Evolutionary conservation across 495 filamentous ascomycete genomes (phyloP).

Genomic region (Xylaria telfairii): DNA sequence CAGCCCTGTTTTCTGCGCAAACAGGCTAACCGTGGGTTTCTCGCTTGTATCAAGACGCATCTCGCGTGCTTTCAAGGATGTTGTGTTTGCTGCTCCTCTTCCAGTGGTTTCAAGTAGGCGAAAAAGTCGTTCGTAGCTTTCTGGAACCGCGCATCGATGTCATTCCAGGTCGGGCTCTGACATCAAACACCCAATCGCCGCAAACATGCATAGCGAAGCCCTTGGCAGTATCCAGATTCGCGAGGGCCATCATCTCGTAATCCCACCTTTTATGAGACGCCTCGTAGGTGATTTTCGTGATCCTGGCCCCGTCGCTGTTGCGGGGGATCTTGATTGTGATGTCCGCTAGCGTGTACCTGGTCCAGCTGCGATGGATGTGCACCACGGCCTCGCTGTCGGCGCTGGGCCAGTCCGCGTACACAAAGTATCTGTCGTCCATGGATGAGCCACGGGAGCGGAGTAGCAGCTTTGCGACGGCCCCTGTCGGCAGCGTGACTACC

Average conservation of each 20-base stretch:
- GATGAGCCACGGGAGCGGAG: not conserved
- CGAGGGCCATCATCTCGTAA: conserved; percentile 7
- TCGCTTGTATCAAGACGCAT: not conserved
- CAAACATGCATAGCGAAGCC: conserved; percentile 1
- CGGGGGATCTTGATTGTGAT: not conserved
- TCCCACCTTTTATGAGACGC: conserved; percentile 2
- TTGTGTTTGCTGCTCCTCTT: not conserved
- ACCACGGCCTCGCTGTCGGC: not conserved
- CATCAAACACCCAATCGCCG: conserved; percentile 6
- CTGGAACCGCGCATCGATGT: not conserved
- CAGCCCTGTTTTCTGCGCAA: not conserved
- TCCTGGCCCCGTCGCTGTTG: not conserved
- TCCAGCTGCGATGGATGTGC: conserved; percentile 2
- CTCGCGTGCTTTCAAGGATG: not conserved
- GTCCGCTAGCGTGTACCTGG: not conserved
- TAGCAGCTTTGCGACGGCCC: not conserved
- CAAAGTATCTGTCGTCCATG: conserved; percentile 4
- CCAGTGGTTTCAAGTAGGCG: not conserved
- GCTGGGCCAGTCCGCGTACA: not conserved
- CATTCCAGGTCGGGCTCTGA: not conserved
- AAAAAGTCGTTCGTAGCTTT: not conserved
- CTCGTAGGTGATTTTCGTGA: conserved; percentile 2
- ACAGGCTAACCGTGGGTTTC: not conserved
- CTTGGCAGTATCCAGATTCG: not conserved
- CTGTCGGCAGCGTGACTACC: not conserved